phyloP scores from a whole-genome alignment of 2,329 filamentous ascomycete genomes.

The Botrytis paeoniae region DNA sequence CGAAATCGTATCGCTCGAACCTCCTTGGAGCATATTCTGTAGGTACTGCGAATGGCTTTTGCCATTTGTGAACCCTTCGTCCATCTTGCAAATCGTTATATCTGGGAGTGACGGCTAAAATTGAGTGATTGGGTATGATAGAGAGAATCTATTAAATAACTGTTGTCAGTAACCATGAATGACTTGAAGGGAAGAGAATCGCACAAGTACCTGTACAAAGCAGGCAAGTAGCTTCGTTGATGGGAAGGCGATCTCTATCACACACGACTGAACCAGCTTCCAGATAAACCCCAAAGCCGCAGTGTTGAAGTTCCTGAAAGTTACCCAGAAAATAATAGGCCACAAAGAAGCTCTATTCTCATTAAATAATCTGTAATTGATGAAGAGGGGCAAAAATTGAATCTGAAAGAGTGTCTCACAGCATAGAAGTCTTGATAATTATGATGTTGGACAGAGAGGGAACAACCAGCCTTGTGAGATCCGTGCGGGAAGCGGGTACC shows the following conservation, averaged over 20 bases:
- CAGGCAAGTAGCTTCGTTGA: slow-evolving; percentile 7
- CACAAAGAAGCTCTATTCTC: neutral
- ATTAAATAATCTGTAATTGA: slow-evolving; percentile 15
- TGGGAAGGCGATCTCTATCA: slow-evolving; percentile 7
- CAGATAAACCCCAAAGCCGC: slow-evolving; percentile 1
- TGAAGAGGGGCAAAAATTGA: slow-evolving; percentile 15
- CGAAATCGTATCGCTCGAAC: slow-evolving; percentile 65
- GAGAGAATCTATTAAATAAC: neutral
- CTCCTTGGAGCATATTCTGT: slow-evolving; percentile 31
- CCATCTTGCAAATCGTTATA: slow-evolving; percentile 28
- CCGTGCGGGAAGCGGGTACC: slow-evolving; percentile 3
- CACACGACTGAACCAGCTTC: neutral
- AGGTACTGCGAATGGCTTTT: slow-evolving; percentile 34
- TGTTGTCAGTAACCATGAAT: neutral
- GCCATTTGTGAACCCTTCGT: slow-evolving; percentile 34
- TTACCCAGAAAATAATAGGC: slow-evolving; percentile 6
- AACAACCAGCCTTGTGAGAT: slow-evolving; percentile 19
- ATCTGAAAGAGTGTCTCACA: slow-evolving; percentile 12
- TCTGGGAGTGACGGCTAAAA: slow-evolving; percentile 10
- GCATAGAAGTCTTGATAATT: slow-evolving; percentile 11
- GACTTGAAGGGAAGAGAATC: neutral
- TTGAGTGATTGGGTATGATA: neutral
- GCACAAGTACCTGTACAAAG: slow-evolving; percentile 17
- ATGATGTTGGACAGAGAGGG: slow-evolving; percentile 11
- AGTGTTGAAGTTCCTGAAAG: neutral